Evolutionary conservation across 1,139 yeast genomes (phyloP).

Genomic region (Magnusiomyces clavatus): DNA sequence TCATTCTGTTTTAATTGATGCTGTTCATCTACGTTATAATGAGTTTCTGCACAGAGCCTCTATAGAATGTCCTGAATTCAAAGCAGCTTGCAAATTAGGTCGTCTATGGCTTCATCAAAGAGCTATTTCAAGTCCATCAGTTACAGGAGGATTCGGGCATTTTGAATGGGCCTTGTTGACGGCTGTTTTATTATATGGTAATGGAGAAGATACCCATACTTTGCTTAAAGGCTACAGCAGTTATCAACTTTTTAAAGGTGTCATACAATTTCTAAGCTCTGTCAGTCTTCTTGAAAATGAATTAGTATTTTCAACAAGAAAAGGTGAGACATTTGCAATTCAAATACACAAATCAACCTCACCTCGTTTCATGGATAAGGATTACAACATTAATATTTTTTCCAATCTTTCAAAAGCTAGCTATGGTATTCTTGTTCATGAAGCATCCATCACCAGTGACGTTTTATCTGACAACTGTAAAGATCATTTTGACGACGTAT

Average conservation of each 20-base stretch:
- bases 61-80: slow-evolving; percentile 73
- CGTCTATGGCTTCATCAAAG: slow-evolving; percentile 85
- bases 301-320: slow-evolving; percentile 13
- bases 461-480: slow-evolving; percentile 70
- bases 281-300: slow-evolving; percentile 49
- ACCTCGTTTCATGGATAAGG: slow-evolving; percentile 51
- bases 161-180: slow-evolving; percentile 79
- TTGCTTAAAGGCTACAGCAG: slow-evolving; percentile 82
- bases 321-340: slow-evolving; percentile 13
- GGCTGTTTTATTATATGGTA: slow-evolving; percentile 85
- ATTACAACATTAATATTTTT: slow-evolving; percentile 63
- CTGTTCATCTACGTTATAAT: slow-evolving; percentile 60
- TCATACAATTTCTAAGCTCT: slow-evolving; percentile 71
- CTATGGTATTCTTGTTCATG: slow-evolving; percentile 51
- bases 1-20: slow-evolving; percentile 63
- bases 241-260: slow-evolving; percentile 86
- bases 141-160: slow-evolving; percentile 77
- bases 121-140: slow-evolving; percentile 53
- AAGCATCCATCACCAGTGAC: slow-evolving; percentile 60
- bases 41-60: slow-evolving; percentile 69
- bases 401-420: slow-evolving; percentile 76
- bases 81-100: slow-evolving; percentile 82
- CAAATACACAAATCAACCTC: slow-evolving; percentile 11
- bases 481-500: slow-evolving; percentile 83
- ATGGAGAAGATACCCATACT: slow-evolving; percentile 63